Conservation (phyloP, 108 stramenopile genomes). For the Pelagomonas calceolata region DNA sequence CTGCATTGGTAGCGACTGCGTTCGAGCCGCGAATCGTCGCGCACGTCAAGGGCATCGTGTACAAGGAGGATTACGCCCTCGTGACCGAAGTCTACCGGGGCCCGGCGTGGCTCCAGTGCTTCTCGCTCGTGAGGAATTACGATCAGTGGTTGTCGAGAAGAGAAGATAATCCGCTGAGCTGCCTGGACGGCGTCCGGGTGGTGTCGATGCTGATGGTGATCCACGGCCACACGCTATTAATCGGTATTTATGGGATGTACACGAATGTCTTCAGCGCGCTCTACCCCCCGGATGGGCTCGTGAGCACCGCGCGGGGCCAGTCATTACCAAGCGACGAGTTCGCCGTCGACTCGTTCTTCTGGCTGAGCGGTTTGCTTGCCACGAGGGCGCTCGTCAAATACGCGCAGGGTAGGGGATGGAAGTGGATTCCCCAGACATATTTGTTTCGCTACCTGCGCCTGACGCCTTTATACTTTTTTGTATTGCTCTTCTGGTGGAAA, state of each 20-base stretch:
- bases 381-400: neutral
- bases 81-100: no score
- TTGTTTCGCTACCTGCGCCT: slow-evolving; percentile 32
- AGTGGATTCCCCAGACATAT: neutral
- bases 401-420: slow-evolving; percentile 16
- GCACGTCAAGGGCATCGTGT: no score
- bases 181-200: slow-evolving; percentile 23
- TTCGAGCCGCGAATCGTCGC: no score
- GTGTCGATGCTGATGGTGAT: slow-evolving; percentile 36
- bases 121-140: no score
- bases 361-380: slow-evolving; percentile 29
- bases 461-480: slow-evolving; percentile 23
- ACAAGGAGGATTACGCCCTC: no score
- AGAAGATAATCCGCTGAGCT: neutral
- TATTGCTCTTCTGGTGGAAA: slow-evolving; percentile 29
- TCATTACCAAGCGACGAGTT: slow-evolving; percentile 15
- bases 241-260: no score
- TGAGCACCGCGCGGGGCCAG: neutral
- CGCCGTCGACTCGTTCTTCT: slow-evolving; percentile 41
- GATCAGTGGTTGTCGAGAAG: no score
- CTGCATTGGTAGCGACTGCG: no score
- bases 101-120: no score
- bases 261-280: slow-evolving; percentile 16
- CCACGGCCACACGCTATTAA: slow-evolving; percentile 24
- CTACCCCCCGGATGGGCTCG: slow-evolving; percentile 14